These are phyloP conservation scores for Kluyveromyces aestuarii DNA, from an alignment of 805 yeast species.

Conservation along the genomic window DNA sequence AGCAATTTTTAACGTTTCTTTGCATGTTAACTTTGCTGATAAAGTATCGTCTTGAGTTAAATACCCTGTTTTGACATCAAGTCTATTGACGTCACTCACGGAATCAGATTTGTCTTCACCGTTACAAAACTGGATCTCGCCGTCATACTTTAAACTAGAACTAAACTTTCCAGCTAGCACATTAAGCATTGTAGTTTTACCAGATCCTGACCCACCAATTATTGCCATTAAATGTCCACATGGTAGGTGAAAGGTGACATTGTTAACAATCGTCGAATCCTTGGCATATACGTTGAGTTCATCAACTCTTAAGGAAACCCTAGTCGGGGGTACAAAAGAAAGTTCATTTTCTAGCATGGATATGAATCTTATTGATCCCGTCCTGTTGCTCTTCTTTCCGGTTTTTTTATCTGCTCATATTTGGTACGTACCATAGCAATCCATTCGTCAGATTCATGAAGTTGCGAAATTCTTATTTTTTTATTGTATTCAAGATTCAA, in stretches of 20 bases:
- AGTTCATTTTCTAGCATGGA: conserved; percentile 16
- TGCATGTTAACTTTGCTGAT: conserved; percentile 61
- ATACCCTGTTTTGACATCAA: conserved; percentile 35
- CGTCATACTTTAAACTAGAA: conserved; percentile 34
- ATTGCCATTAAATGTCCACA: conserved; percentile 65
- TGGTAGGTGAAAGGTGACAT: conserved; percentile 51
- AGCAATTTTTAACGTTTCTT: conserved; percentile 60
- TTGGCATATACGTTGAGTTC: conserved; percentile 20
- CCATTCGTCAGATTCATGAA: too few relatives aligned
- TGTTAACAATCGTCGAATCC: conserved; percentile 31
- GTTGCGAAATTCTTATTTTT: too few relatives aligned
- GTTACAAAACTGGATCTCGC: conserved; percentile 30
- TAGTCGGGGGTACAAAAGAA: conserved; percentile 15
- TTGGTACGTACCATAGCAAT: not conserved
- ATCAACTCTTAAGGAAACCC: conserved; percentile 18
- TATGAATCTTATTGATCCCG: not conserved
- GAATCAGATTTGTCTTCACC: conserved; percentile 5
- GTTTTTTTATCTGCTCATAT: not conserved
- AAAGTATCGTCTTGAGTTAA: conserved; percentile 70
- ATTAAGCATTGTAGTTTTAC: conserved; percentile 74
- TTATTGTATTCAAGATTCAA: too few relatives aligned
- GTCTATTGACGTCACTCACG: not conserved
- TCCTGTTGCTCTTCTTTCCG: not conserved
- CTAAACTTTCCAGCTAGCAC: conserved; percentile 46
- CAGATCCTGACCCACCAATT: conserved; percentile 83